Evolutionary conservation across 1,139 yeast genomes (phyloP).

Genomic region (Taiozyma sp.): DNA sequence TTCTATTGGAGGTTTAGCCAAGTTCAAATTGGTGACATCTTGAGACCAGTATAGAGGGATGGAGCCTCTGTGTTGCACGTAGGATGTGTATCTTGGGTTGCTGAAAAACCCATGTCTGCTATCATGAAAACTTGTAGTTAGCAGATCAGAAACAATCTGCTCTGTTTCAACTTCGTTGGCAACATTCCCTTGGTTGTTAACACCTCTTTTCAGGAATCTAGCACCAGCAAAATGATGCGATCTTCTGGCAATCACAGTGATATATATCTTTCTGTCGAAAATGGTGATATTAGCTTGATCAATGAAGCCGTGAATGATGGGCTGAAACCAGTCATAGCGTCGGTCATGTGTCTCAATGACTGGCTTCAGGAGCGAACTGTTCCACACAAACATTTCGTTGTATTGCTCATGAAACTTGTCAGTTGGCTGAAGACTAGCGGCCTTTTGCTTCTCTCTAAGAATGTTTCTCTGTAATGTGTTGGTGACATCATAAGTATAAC

Average conservation of each 20-base stretch:
- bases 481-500: conserved; percentile 90
- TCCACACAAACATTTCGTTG: conserved; percentile 95
- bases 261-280: conserved; percentile 76
- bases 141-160: conserved; percentile 88
- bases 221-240: conserved; percentile 99
- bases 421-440: conserved; percentile 35
- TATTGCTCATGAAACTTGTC: conserved; percentile 35
- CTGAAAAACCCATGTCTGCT: conserved; percentile 73
- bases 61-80: conserved; percentile 95
- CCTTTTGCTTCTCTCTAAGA: conserved; percentile 52
- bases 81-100: conserved; percentile 84
- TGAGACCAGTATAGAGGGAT: conserved; percentile 97
- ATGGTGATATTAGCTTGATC: conserved; percentile 92
- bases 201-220: conserved; percentile 90
- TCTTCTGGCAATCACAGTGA: conserved; percentile 87
- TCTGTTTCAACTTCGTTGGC: conserved; percentile 99
- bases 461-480: conserved; percentile 85
- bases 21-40: conserved; percentile 59
- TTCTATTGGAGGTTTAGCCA: conserved; percentile 78
- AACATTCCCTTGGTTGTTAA: conserved; percentile 86
- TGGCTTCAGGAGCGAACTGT: conserved; percentile 68
- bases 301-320: conserved; percentile 93
- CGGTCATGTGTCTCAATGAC: conserved; percentile 57
- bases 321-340: conserved; percentile 92
- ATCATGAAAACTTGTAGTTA: conserved; percentile 84